A percentile compares a stretch with the other conserved stretches of the same genome.
Conservation (phyloP, 129 eudicot genomes). For the Rutidosis leptorrhynchoides region DNA sequence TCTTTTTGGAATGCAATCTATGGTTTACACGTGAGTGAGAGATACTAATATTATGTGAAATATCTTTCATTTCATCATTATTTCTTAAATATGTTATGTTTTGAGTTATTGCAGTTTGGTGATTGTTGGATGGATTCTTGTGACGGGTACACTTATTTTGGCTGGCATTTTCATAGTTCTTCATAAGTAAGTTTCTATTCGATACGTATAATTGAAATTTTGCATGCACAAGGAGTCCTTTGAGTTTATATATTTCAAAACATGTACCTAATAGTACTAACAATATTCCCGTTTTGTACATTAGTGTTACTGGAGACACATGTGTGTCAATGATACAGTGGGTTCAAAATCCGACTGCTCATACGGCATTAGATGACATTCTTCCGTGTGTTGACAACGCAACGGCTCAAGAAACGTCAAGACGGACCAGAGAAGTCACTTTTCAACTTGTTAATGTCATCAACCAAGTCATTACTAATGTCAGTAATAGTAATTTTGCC, state of each 20-base stretch:
- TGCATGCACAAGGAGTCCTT: not conserved
- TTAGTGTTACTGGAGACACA: constrained; percentile 80
- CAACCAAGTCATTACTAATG: constrained; percentile 71
- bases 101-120: constrained; percentile 64
- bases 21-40: constrained; percentile 82
- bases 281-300: constrained; percentile 2
- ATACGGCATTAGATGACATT: constrained; percentile 89
- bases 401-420: constrained; percentile 81
- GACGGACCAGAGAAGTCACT: constrained; percentile 73
- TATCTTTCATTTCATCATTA: not conserved
- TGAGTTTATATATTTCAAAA: not conserved
- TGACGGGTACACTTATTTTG: constrained; percentile 76
- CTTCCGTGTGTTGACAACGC: constrained; percentile 93
- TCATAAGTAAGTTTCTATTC: constrained; percentile 26
- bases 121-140: constrained; percentile 90
- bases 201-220: not conserved
- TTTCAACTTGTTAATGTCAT: constrained; percentile 68
- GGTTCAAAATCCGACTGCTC: constrained; percentile 79
- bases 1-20: constrained; percentile 67
- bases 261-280: not conserved
- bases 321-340: constrained; percentile 93
- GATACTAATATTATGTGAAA: constrained; percentile 9
- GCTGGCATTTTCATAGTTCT: constrained; percentile 84
- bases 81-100: not conserved
- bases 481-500: constrained; percentile 64